Percentiles rank a stretch among this genome's conserved stretches.
These are phyloP conservation scores for Croton laevigatus DNA, from an alignment of 441 rosid species.

Conservation along the genomic window DNA sequence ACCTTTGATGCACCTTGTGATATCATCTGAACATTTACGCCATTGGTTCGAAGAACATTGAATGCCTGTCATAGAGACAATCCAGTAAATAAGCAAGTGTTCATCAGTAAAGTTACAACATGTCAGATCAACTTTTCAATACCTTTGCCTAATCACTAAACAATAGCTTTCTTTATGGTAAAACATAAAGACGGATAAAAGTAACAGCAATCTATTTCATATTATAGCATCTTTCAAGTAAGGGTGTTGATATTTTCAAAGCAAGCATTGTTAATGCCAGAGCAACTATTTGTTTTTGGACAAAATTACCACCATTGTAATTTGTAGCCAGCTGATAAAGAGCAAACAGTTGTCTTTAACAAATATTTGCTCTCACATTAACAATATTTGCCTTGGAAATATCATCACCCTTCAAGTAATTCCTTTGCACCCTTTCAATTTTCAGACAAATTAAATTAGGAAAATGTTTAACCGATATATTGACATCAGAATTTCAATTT, in stretches of 20 bases:
- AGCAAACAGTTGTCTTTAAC: too few species aligned
- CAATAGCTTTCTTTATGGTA: not conserved
- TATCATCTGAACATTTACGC: constrained; percentile 95
- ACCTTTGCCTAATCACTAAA: not conserved
- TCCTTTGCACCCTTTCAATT: not conserved
- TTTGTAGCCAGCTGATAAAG: too few species aligned
- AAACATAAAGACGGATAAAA: not conserved
- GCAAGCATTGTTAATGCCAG: too few species aligned
- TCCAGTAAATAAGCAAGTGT: not conserved
- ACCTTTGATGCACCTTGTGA: constrained; percentile 99
- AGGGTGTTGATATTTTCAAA: too few species aligned
- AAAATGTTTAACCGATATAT: not conserved
- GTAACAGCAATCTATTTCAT: not conserved
- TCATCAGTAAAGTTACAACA: too few species aligned
- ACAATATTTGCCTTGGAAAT: too few species aligned
- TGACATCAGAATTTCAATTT: not conserved
- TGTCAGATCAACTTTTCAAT: not conserved
- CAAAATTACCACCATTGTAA: too few species aligned
- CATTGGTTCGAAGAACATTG: constrained; percentile 67
- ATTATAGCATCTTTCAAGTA: not conserved
- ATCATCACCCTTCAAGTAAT: not conserved
- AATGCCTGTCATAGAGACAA: constrained; percentile 55
- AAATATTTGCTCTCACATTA: too few species aligned
- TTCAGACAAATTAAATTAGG: not conserved
- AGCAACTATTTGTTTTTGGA: too few species aligned